Evolutionary conservation across 495 filamentous ascomycete genomes (phyloP).

Genomic region (Lophiostoma macrostomum): DNA sequence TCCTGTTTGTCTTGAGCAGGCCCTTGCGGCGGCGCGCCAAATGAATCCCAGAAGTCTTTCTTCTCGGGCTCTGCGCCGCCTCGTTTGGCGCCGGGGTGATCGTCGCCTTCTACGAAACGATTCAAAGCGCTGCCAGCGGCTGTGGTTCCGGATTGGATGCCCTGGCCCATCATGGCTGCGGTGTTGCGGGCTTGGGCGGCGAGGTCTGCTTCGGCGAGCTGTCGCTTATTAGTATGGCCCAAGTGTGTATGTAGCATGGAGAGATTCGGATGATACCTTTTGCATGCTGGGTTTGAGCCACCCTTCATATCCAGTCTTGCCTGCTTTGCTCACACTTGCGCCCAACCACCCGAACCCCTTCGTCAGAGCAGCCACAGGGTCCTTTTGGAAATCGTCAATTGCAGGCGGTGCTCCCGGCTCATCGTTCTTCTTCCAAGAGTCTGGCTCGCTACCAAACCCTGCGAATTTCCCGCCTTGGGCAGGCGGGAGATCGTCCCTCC

Average conservation of each 20-base stretch:
- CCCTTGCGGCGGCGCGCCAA: constrained; percentile 37
- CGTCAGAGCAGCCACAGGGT: constrained; percentile 81
- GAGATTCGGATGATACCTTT: constrained; percentile 53
- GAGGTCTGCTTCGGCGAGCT: constrained; percentile 86
- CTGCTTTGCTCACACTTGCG: constrained; percentile 76
- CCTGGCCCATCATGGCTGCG: constrained; percentile 63
- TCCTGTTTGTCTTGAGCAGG: constrained; percentile 41
- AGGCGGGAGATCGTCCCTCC: constrained; percentile 71
- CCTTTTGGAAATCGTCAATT: constrained; percentile 81
- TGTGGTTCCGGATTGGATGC: constrained; percentile 61
- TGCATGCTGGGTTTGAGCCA: constrained; percentile 90
- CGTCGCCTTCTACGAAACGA: constrained; percentile 73
- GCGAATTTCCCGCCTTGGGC: constrained; percentile 87
- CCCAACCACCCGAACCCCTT: constrained; percentile 96
- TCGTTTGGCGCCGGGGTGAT: constrained; percentile 21
- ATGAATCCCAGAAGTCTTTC: constrained; percentile 64
- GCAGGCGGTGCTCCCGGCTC: constrained; percentile 50
- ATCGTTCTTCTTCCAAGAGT: constrained; percentile 38
- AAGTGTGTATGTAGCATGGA: background rate
- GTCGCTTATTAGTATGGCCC: constrained; percentile 6
- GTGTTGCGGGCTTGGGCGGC: constrained; percentile 73
- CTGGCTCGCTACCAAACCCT: constrained; percentile 78
- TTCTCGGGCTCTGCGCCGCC: constrained; percentile 56
- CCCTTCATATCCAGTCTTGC: constrained; percentile 81
- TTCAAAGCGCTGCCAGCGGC: constrained; percentile 73